phyloP scores from a whole-genome alignment of 2,329 filamentous ascomycete species.

The Cladosporium sp. region DNA sequence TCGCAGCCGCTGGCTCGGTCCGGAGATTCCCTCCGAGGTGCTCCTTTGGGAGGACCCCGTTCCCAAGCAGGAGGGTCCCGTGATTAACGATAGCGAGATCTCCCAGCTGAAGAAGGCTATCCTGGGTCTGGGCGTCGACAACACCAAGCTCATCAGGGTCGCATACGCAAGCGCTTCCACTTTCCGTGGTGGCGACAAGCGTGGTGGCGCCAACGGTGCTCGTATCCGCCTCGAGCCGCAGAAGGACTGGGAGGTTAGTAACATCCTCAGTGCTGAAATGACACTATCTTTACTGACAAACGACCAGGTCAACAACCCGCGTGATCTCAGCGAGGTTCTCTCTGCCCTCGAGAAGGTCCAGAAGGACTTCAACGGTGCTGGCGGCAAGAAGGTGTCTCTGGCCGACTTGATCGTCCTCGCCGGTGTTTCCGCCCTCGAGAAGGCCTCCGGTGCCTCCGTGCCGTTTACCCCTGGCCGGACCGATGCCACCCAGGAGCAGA shows the following conservation, averaged over 20 bases:
- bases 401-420: slow-evolving; percentile 72
- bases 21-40: slow-evolving; percentile 64
- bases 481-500: slow-evolving; percentile 66
- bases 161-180: slow-evolving; percentile 67
- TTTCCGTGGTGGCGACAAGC: slow-evolving; percentile 72
- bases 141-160: slow-evolving; percentile 56
- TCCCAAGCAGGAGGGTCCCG: slow-evolving; percentile 51
- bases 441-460: slow-evolving; percentile 59
- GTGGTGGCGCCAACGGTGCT: slow-evolving; percentile 73
- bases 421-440: slow-evolving; percentile 65
- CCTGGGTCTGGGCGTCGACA: slow-evolving; percentile 54
- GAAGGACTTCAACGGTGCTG: slow-evolving; percentile 54
- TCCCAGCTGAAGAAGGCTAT: slow-evolving; percentile 63
- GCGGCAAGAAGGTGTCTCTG: slow-evolving; percentile 67
- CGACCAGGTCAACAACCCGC: slow-evolving; percentile 55
- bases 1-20: slow-evolving; percentile 62
- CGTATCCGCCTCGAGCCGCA: slow-evolving; percentile 69
- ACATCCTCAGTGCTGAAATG: background rate
- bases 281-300: background rate
- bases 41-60: slow-evolving; percentile 72
- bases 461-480: slow-evolving; percentile 68
- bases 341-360: slow-evolving; percentile 58
- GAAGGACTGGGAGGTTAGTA: slow-evolving; percentile 58
- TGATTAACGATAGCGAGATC: slow-evolving; percentile 59
- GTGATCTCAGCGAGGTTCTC: slow-evolving; percentile 58